Evolutionary conservation across 2,329 filamentous ascomycete genomes (phyloP), one percentile per base, ranked within the genome.

Genomic region (Fusarium papillatum): DNA sequence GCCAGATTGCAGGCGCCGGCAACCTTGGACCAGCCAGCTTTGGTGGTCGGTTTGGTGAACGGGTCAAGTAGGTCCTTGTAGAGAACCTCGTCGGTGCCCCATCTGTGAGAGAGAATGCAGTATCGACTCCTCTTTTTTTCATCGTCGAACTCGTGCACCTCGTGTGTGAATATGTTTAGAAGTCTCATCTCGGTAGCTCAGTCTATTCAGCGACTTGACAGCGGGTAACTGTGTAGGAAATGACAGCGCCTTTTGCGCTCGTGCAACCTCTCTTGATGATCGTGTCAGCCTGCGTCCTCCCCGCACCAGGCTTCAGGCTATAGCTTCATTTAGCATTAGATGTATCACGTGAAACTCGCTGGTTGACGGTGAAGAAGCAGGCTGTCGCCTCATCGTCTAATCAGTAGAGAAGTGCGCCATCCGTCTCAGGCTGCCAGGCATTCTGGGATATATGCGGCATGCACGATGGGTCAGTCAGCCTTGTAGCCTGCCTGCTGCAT

Each of bases 51-150:
- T 38, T 55, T 24, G 29, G 50, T n/a, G 29, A 7, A 34, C 2
- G 50, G 7, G 62, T 36, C 16, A 19, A 26, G n/a, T 14, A 64
- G 22, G 62, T 64, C 62, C 24, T 64, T 19, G 17, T 38, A 55
- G 17, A 53, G 46, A 26, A 53, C 62, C 10, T 64, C 62, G 8
- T 64, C 24, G 24, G 19, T 5, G 22, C 8, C 62, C 62, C 46
- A 64, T 50, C 43, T 64, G 46, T 64, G 62, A 13, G 62, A 64
- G 22, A 64, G 62, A 31, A 64, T 64, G 17, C 39, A n/a, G 24
- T 53, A 64, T 3, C 31, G 43, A 13, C 43, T 36, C 22, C 19
- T 43, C 24, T 22, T 7, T 57, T 34, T 13, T 17, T 48, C 62
- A 11, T 64, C 34, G 34, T 38, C 4, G 16, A 39, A 64, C 46